These are phyloP conservation scores for Quercus bicolor DNA, from an alignment of 306 rosid genomes.

Conservation along the genomic window DNA sequence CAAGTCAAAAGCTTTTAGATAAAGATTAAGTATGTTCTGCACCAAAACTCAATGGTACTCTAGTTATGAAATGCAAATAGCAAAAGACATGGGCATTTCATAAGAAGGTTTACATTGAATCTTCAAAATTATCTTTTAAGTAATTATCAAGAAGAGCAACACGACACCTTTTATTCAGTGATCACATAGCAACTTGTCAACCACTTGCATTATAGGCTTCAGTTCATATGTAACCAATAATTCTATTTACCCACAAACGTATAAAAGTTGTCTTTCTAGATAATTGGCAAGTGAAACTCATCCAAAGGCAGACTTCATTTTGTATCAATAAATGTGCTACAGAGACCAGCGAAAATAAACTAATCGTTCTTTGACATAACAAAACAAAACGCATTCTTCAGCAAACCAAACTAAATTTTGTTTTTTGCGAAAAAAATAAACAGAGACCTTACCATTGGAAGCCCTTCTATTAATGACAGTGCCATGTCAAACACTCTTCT, in stretches of 20 bases:
- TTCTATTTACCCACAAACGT: not conserved
- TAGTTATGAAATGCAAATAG: not conserved
- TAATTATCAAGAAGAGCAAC: not conserved
- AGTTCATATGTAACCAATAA: not conserved
- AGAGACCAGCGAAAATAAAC: not conserved
- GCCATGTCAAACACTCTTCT: conserved; percentile 98
- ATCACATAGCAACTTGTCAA: not conserved
- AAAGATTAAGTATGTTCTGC: not conserved
- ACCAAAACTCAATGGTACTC: not conserved
- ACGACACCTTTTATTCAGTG: not conserved
- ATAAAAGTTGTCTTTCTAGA: not conserved
- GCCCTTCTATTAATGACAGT: conserved; percentile 68
- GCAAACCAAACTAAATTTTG: not conserved
- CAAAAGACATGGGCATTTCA: not conserved
- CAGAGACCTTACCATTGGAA: conserved; percentile 56
- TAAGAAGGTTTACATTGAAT: not conserved
- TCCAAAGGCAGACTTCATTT: not conserved
- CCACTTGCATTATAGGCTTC: not conserved
- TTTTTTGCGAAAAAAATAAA: conserved; percentile 2
- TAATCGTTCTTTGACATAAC: not conserved
- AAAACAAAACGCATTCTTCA: not conserved
- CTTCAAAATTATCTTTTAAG: not conserved
- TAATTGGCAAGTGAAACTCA: not conserved
- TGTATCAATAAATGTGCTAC: not conserved
- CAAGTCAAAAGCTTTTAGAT: not conserved